phyloP scores from a whole-genome alignment of 2,329 filamentous ascomycete species.

The Colletotrichum phormii region DNA sequence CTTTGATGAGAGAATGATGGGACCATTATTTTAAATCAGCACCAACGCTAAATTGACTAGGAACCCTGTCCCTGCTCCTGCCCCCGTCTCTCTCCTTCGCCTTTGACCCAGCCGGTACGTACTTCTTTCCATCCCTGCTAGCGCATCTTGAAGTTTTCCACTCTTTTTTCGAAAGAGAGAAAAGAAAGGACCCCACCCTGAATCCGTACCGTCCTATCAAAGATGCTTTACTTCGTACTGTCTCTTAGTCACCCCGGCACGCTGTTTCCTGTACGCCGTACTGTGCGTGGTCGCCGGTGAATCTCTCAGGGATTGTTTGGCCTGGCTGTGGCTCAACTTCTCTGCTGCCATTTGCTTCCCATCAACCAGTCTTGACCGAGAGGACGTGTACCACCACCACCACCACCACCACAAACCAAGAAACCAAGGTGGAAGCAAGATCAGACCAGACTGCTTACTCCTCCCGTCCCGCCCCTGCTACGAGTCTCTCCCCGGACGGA shows the following conservation, averaged over 20 bases:
- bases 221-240: constrained; percentile 30
- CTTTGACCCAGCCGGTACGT: constrained; percentile 14
- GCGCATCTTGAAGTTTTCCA: not conserved
- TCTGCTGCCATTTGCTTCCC: not conserved
- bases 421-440: not conserved
- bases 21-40: constrained; percentile 33
- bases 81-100: not conserved
- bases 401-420: not conserved
- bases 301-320: constrained; percentile 6
- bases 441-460: not conserved
- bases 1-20: constrained; percentile 34
- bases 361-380: not conserved
- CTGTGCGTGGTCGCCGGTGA: not conserved
- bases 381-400: not conserved
- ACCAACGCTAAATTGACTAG: constrained; percentile 25
- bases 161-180: constrained; percentile 1
- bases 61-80: constrained; percentile 17
- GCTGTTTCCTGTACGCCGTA: constrained; percentile 9
- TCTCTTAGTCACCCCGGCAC: constrained; percentile 9
- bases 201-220: constrained; percentile 17
- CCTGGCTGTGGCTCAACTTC: not conserved
- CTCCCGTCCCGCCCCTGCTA: not conserved
- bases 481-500: not conserved
- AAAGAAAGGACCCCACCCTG: not conserved
- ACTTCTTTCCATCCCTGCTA: constrained; percentile 4